phyloP scores from a whole-genome alignment of 2,329 filamentous ascomycete species.

The Xylariaceae sp. region DNA sequence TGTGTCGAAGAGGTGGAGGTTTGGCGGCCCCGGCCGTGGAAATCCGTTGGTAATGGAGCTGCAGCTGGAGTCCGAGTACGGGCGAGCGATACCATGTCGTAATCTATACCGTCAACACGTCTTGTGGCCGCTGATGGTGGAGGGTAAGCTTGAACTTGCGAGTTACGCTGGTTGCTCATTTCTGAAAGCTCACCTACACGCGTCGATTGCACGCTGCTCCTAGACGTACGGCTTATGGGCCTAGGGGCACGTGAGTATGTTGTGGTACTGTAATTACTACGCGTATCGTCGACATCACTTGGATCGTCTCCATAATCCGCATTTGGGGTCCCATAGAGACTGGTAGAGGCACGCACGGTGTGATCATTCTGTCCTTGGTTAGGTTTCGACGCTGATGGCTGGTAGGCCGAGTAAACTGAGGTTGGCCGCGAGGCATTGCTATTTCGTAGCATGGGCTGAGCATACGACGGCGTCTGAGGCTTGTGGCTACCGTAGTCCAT shows the following conservation, averaged over 20 bases:
- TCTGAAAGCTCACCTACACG: background rate
- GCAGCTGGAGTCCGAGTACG: background rate
- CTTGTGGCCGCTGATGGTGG: background rate
- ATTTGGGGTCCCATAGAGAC: background rate
- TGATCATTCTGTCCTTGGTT: background rate
- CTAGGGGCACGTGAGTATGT: background rate
- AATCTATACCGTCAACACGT: conserved; percentile 4
- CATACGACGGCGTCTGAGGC: conserved; percentile 1
- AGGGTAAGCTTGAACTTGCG: background rate
- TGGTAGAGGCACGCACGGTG: background rate
- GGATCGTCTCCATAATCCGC: background rate
- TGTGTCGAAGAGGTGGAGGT: background rate
- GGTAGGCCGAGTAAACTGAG: conserved; percentile 21
- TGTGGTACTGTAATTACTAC: conserved; percentile 3
- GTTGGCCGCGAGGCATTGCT: background rate
- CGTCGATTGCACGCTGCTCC: conserved; percentile 3
- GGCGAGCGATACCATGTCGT: conserved; percentile 3
- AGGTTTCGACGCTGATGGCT: background rate
- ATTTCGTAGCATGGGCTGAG: background rate
- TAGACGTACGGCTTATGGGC: background rate
- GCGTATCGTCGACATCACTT: background rate
- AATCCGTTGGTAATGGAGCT: background rate
- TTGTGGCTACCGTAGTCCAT: background rate
- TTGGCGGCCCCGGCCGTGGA: background rate
- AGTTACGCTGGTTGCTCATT: background rate